Base-by-base conservation (phyloP, 768 basidiomycete species). In the Leucocoprinus leucothites region DNA sequence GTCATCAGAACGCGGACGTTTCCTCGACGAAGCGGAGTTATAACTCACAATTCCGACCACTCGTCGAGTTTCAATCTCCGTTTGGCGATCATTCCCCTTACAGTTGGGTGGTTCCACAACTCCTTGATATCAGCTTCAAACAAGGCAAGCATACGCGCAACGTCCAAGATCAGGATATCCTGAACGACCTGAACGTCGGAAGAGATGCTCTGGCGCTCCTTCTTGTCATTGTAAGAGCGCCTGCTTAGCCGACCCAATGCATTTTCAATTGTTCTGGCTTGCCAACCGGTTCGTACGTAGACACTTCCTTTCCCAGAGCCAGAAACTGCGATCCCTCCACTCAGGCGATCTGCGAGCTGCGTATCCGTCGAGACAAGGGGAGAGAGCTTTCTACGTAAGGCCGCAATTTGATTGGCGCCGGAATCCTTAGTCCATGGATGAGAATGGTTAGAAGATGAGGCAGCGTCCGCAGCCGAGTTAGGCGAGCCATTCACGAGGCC, bases 1-100 rank as follows among this genome's bases (percentile, higher is more conserved):
- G 26, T 56, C 36, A 42, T 49, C 31, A 56, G 58, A 54, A 28
- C 52, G 16, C n/a, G 11, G 24, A 53, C 52, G 46, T 31, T 40
- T 5, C 5, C 11, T 31, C 11, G 11, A 31, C 31, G 11, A 25
- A 38, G 9, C 14, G 41, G 18, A 53, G 16, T 53, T 28, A 36
- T 41, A 25, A 76, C 91, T 68, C 65, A 93, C 91, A 89, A 94
- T 71, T 92, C 91, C 11, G 89, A 84, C 86, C 90, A 91, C 67
- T 94, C 91, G 60, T 93, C 90, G 48, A 93, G 74, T 63, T 88
- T 86, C 47, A 93, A 69, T 56, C 84, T 83, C 55, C 90, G 77
- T 63, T 80, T 84, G 19, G 73, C 73, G 44, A 91, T 84, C 67
- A 92, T 69, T 24, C 77, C 81, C 63, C 80, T 82, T 50, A 94